Percentiles rank a stretch among this genome's conserved stretches.
phyloP scores from a whole-genome alignment of 106 monocot genomes.

The Phalaenopsis equestris region DNA sequence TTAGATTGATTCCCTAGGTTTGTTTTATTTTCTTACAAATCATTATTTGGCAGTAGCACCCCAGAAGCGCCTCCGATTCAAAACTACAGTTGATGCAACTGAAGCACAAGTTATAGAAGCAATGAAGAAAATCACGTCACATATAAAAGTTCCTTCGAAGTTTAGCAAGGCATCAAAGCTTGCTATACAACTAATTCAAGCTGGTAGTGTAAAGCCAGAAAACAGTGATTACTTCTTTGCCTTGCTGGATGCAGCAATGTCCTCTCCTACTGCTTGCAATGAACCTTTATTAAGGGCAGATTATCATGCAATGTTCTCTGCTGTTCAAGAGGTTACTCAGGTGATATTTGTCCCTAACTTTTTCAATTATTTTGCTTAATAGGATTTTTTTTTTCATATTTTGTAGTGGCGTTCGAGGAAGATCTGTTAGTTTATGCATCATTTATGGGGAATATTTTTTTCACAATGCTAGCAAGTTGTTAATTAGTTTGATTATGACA shows the following conservation, averaged over 20 bases:
- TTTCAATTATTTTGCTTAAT: neutral
- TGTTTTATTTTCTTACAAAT: neutral
- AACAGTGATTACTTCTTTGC: slow-evolving; percentile 73
- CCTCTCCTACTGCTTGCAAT: slow-evolving; percentile 51
- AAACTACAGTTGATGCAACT: slow-evolving; percentile 66
- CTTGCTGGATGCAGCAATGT: slow-evolving; percentile 72
- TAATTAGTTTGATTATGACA: too few species aligned
- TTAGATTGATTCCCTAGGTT: neutral
- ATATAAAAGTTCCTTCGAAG: slow-evolving; percentile 88
- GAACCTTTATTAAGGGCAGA: slow-evolving; percentile 58
- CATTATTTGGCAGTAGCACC: slow-evolving; percentile 7
- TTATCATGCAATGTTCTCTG: slow-evolving; percentile 67
- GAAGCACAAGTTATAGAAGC: slow-evolving; percentile 75
- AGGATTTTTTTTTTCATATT: neutral
- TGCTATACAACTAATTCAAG: slow-evolving; percentile 72
- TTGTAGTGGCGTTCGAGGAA: neutral
- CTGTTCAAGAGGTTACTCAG: slow-evolving; percentile 63
- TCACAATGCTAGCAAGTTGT: too few species aligned
- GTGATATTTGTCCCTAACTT: slow-evolving; percentile 23
- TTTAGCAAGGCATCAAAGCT: slow-evolving; percentile 97
- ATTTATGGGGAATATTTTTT: neutral
- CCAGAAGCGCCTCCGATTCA: slow-evolving; percentile 73
- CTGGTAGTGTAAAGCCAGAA: slow-evolving; percentile 75
- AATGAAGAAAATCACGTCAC: slow-evolving; percentile 87
- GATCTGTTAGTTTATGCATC: neutral